Conservation (phyloP, 345 rosid genomes). For the Syzygium oleosum region DNA sequence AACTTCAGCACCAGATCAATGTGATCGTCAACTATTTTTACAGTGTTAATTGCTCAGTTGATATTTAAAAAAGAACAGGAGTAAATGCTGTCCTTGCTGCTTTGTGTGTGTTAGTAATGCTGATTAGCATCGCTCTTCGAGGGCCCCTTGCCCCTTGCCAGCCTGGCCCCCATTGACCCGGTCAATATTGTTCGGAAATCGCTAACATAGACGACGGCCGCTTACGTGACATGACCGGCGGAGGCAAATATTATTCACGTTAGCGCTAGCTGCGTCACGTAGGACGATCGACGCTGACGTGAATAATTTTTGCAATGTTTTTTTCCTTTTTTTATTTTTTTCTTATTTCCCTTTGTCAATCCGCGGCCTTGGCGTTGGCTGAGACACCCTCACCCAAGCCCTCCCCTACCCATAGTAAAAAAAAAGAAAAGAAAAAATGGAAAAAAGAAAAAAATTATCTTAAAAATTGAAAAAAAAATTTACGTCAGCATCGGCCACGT, state of each 20-base stretch:
- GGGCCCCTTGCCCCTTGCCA: too few relatives aligned
- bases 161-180: too few relatives aligned
- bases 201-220: accelerated
- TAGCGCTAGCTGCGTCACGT: too few relatives aligned
- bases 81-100: background rate
- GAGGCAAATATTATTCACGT: too few relatives aligned
- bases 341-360: background rate
- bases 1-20: background rate
- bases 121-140: background rate
- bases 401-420: background rate
- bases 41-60: background rate
- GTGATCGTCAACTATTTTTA: background rate
- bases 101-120: background rate
- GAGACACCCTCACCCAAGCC: background rate
- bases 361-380: background rate
- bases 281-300: accelerated
- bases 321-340: too few relatives aligned
- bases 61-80: background rate
- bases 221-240: too few relatives aligned
- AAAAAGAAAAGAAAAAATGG: too few relatives aligned
- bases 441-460: too few relatives aligned
- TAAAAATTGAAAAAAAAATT: background rate
- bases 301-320: too few relatives aligned
- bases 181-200: accelerated
- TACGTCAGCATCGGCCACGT: accelerated